phyloP scores from a whole-genome alignment of 2,329 filamentous ascomycete genomes.

The Sporothrix phasma region DNA sequence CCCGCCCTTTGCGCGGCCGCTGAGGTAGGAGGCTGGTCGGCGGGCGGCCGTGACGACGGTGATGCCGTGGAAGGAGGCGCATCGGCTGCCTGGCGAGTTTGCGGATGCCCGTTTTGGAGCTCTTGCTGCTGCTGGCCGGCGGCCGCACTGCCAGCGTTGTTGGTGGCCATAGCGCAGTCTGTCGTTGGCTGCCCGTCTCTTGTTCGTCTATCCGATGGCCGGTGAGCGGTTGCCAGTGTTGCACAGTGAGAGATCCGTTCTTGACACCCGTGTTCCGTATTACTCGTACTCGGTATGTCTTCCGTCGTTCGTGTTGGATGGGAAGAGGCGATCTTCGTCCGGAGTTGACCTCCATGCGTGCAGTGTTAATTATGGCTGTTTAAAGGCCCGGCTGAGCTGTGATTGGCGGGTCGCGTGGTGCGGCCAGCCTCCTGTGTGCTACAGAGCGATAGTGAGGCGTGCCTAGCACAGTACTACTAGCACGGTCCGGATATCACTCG shows the following conservation, averaged over 20 bases:
- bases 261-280: neutral
- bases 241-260: neutral
- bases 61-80: neutral
- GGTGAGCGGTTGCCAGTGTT: neutral
- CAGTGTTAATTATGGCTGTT: neutral
- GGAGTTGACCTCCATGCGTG: neutral
- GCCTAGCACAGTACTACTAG: neutral
- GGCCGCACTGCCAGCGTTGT: neutral
- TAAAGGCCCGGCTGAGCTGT: neutral
- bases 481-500: neutral
- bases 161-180: neutral
- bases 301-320: neutral
- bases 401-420: neutral
- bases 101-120: neutral
- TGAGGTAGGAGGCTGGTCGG: neutral
- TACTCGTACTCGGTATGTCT: neutral
- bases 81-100: neutral
- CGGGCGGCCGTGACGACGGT: neutral
- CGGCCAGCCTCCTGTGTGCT: neutral
- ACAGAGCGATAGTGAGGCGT: neutral
- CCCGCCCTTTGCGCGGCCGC: conserved; percentile 9
- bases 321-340: neutral
- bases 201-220: neutral
- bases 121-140: neutral
- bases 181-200: neutral